Conservation (phyloP, 208 protist genomes). For the Angomonas deanei region DNA sequence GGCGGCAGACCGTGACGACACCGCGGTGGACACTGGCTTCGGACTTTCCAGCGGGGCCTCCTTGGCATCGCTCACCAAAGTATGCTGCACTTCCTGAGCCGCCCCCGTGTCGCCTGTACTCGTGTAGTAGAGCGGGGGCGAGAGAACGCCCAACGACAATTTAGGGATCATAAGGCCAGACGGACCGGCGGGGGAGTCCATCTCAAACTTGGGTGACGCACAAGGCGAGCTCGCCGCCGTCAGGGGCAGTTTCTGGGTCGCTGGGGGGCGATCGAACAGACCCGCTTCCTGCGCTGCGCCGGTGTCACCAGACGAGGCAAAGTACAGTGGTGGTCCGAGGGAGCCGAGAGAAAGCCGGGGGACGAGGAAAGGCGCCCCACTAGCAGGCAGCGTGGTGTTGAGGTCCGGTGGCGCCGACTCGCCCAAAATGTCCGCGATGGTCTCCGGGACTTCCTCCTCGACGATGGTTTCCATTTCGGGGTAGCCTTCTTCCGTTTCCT, state of each 20-base stretch:
- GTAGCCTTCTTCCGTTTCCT: neutral
- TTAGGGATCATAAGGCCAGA: conserved; percentile 24
- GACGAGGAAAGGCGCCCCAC: conserved; percentile 19
- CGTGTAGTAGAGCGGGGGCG: conserved; percentile 56
- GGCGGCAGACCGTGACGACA: neutral
- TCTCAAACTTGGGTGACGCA: neutral
- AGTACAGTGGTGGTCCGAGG: conserved; percentile 43
- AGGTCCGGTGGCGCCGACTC: neutral
- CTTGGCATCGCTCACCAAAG: neutral
- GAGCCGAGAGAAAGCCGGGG: conserved; percentile 39
- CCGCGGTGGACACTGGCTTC: neutral
- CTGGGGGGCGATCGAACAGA: neutral
- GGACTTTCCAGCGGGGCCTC: neutral
- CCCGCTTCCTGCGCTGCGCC: conserved; percentile 22
- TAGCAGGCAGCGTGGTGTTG: too few relatives aligned
- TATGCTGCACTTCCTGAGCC: conserved; percentile 21
- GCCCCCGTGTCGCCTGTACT: conserved; percentile 57
- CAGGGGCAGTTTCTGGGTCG: neutral
- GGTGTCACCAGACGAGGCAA: conserved; percentile 34
- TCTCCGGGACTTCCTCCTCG: neutral
- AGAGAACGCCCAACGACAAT: conserved; percentile 31
- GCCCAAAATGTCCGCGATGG: neutral
- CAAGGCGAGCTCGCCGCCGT: neutral
- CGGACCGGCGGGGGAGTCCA: neutral
- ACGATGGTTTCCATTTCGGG: neutral